Evolutionary conservation across 257 asterid species (phyloP).

Genomic region (Verbascum thapsus): DNA sequence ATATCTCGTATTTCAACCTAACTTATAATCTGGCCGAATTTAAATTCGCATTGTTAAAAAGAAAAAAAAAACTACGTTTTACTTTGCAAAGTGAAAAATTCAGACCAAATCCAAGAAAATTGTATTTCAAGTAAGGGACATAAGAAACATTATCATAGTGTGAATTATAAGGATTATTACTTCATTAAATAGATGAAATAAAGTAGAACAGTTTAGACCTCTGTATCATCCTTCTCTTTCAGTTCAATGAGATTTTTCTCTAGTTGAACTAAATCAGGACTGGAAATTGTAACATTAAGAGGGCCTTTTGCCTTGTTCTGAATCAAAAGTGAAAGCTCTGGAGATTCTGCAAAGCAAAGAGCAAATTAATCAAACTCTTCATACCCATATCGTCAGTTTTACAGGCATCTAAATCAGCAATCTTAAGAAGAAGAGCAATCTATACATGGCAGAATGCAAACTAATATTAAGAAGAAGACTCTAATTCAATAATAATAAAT

Average conservation of each 20-base stretch:
- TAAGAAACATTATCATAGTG: slow-evolving; percentile 7
- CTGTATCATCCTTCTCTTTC: slow-evolving; percentile 60
- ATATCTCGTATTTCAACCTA: slow-evolving; percentile 12
- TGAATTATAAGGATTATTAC: slow-evolving; percentile 11
- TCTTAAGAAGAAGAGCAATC: slow-evolving; percentile 5
- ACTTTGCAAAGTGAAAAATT: slow-evolving; percentile 14
- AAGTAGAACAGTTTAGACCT: slow-evolving; percentile 44
- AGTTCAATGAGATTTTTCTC: slow-evolving; percentile 59
- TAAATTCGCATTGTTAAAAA: background rate
- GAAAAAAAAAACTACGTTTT: background rate
- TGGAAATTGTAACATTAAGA: slow-evolving; percentile 51
- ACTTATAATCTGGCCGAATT: slow-evolving; percentile 5
- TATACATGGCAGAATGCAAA: no score
- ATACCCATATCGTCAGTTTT: slow-evolving; percentile 14
- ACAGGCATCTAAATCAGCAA: background rate
- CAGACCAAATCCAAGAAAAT: slow-evolving; percentile 11
- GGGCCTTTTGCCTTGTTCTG: slow-evolving; percentile 70
- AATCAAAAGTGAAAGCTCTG: slow-evolving; percentile 76
- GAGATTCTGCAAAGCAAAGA: slow-evolving; percentile 61
- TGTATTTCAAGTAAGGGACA: background rate
- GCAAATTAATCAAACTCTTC: slow-evolving; percentile 11
- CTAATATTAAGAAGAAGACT: slow-evolving; percentile 3
- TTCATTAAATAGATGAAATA: slow-evolving; percentile 12
- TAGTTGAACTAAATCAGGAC: slow-evolving; percentile 63
- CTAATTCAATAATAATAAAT: background rate